Base-by-base conservation (phyloP, 1,284 basidiomycete genomes). In the Pseudozyma pruni region DNA sequence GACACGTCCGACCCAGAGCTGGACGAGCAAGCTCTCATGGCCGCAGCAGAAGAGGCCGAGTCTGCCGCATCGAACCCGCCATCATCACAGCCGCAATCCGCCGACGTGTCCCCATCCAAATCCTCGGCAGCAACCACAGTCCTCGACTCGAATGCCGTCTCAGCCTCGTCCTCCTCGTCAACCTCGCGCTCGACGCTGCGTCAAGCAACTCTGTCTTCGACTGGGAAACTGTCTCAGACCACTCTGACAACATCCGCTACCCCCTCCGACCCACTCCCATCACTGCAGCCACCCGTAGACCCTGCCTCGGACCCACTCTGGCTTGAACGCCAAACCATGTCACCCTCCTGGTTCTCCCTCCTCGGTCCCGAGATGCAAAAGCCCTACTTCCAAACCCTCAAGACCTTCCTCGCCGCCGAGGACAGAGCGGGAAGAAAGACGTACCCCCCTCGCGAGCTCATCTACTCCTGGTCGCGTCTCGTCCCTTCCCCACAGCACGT, bases 381-480 rank as follows among this genome's bases (percentile, higher is more conserved):
- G 35, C 62, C 71, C 14, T 75, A 72, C 45, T 82, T 81, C 45
- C 56, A 34, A 2, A 45, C 61, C 13, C 78, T 82, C 47, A 81
- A 81, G 52, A 11, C 52, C 34, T 82, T 80, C 35, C 62, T 82
- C 6, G 56, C 62, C 6, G 45, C 57, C 16, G 75, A 82, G 60
- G 55, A 69, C 41, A 49, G 34, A 9, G 54, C 74, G 10, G 71
- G 76, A 3, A 66, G 62, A 31, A 74, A 35, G 1, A 76, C 76
- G 29, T 82, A 74, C 33, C 80, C 80, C 5, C 80, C 79, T 1
- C 46, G 61, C 8, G 41, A 75, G 17, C 64, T 79, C 17, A 74
- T 83, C 37, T 79, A 83, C 57, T 72, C 62, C 25, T 83, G 82
- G 82, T 81, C 80, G 10, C 74, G 78, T 2, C 62, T 78, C 22